These are phyloP conservation scores for Pseudozyma tsukubaensis DNA, from an alignment of 1,284 basidiomycete species.

Conservation along the genomic window DNA sequence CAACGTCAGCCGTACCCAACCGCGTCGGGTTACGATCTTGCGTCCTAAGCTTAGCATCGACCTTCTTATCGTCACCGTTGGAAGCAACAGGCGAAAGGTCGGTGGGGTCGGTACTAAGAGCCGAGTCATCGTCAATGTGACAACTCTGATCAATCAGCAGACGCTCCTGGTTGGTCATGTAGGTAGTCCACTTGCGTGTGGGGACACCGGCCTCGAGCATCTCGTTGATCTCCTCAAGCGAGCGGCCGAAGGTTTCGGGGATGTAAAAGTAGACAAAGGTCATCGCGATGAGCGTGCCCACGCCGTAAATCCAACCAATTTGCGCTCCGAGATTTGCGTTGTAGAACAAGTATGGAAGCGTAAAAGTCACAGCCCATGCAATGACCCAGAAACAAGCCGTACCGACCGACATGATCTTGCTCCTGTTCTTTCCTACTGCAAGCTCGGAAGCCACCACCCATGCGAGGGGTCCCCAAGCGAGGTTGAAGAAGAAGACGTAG, in stretches of 20 bases:
- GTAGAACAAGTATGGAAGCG: constrained; percentile 60
- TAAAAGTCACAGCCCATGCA: constrained; percentile 70
- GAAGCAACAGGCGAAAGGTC: constrained; percentile 27
- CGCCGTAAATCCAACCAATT: constrained; percentile 69
- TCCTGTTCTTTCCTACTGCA: constrained; percentile 69
- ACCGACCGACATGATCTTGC: constrained; percentile 71
- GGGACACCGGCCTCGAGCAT: constrained; percentile 59
- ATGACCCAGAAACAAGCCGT: constrained; percentile 71
- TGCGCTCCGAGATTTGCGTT: constrained; percentile 69
- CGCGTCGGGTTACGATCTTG: constrained; percentile 31
- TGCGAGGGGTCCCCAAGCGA: constrained; percentile 71
- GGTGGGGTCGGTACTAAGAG: constrained; percentile 22
- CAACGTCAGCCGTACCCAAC: constrained; percentile 36
- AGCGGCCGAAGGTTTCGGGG: constrained; percentile 62
- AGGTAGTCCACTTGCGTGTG: constrained; percentile 53
- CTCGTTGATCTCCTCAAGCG: constrained; percentile 64
- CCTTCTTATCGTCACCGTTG: constrained; percentile 35
- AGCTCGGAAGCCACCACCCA: constrained; percentile 70
- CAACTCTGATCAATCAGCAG: constrained; percentile 42
- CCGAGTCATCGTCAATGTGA: constrained; percentile 24
- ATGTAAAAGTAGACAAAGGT: constrained; percentile 71
- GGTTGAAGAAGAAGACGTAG: constrained; percentile 71
- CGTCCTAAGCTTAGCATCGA: constrained; percentile 17
- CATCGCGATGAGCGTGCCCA: constrained; percentile 67
- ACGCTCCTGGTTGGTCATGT: constrained; percentile 45